phyloP scores from a whole-genome alignment of 176 grass and related monocot species.

The Eleusine coracana region DNA sequence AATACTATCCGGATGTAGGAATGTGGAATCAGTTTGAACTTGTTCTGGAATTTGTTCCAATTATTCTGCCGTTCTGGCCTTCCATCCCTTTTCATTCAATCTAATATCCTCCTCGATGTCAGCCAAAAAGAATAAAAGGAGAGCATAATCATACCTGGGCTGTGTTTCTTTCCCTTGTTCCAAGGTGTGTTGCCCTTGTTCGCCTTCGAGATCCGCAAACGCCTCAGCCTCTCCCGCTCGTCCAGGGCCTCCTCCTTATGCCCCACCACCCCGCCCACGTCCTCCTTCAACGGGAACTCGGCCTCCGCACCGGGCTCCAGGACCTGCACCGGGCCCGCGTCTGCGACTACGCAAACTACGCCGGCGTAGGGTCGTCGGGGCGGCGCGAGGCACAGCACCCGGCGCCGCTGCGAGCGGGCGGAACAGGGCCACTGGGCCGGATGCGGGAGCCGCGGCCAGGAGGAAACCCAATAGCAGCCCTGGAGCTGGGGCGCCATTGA shows the following conservation, averaged over 20 bases:
- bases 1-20: neutral
- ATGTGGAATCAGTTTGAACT: neutral
- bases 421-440: constrained; percentile 30
- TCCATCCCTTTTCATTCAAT: neutral
- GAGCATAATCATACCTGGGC: constrained; percentile 50
- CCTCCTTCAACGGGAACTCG: neutral
- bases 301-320: neutral
- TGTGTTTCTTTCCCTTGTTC: constrained; percentile 97
- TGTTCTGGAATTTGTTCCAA: constrained; percentile 1
- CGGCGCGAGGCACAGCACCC: constrained; percentile 21
- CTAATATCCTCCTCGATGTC: neutral
- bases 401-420: neutral
- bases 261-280: neutral
- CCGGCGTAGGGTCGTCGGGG: neutral
- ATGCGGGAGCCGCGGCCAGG: constrained; percentile 34
- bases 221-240: constrained; percentile 74
- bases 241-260: constrained; percentile 46
- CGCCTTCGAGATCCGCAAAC: constrained; percentile 76
- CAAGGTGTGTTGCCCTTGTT: constrained; percentile 95
- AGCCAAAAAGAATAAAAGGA: neutral
- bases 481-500: constrained; percentile 51
- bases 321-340: neutral
- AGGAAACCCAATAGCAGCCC: constrained; percentile 45
- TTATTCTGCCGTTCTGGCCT: neutral
- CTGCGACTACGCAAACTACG: constrained; percentile 25